Conservation (phyloP, 1,139 yeast species). For the Candida neerlandica region DNA sequence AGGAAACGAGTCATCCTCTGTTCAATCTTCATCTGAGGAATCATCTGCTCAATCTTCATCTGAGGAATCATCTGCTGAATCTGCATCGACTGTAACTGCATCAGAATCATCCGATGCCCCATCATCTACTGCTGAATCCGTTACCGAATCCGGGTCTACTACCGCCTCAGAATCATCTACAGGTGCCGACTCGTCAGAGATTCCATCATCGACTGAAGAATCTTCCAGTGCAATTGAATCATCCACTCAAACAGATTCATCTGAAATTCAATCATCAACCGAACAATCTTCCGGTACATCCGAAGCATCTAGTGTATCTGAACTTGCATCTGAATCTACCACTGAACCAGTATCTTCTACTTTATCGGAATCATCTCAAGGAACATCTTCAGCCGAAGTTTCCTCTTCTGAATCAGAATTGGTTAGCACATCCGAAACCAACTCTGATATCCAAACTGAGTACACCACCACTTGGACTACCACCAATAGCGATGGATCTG, state of each 20-base stretch:
- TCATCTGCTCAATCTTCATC: constrained; percentile 4
- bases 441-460: not conserved
- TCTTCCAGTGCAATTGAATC: not conserved
- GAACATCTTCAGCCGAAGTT: not conserved
- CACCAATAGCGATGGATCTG: too few relatives aligned
- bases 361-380: not conserved
- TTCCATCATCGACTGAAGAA: not conserved
- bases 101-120: too few relatives aligned
- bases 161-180: not conserved
- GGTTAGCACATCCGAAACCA: not conserved
- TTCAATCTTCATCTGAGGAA: too few relatives aligned
- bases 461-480: too few relatives aligned
- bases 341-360: not conserved
- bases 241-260: not conserved
- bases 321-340: not conserved
- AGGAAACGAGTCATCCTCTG: constrained; percentile 1
- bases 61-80: not conserved
- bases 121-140: constrained; percentile 2
- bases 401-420: not conserved
- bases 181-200: not conserved
- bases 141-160: constrained; percentile 5
- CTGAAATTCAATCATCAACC: not conserved
- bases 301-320: not conserved
- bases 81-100: not conserved
- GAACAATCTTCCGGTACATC: not conserved